These are phyloP conservation scores for Penicillium paneum DNA, from an alignment of 2,329 filamentous ascomycete genomes.

Conservation along the genomic window DNA sequence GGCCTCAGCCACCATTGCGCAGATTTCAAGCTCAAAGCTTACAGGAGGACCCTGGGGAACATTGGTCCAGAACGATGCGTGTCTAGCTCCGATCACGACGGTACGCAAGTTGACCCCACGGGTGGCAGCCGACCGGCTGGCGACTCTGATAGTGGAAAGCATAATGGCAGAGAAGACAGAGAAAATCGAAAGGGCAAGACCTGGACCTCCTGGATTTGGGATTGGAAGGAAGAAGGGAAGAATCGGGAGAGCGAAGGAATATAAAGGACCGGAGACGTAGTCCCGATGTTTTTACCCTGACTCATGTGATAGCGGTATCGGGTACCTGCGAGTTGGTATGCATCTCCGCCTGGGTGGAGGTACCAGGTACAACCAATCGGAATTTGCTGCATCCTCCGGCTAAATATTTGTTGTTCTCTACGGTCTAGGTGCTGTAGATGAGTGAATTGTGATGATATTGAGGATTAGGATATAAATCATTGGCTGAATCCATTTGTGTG, in stretches of 20 bases:
- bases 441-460: background rate
- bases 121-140: constrained; percentile 41
- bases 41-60: constrained; percentile 93
- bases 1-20: background rate
- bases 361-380: constrained; percentile 16
- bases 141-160: constrained; percentile 48
- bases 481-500: background rate
- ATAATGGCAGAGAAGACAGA: constrained; percentile 28
- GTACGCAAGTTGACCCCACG: constrained; percentile 41
- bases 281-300: constrained; percentile 21
- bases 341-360: constrained; percentile 1
- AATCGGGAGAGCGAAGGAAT: constrained; percentile 10
- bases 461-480: background rate
- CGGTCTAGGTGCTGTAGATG: background rate
- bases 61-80: constrained; percentile 82
- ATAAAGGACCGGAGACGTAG: constrained; percentile 25
- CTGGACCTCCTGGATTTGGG: constrained; percentile 7
- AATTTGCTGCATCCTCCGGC: constrained; percentile 12
- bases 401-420: background rate
- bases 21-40: constrained; percentile 44
- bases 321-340: constrained; percentile 16
- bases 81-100: constrained; percentile 49
- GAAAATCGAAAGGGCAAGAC: constrained; percentile 7
- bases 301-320: constrained; percentile 24
- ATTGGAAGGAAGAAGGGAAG: constrained; percentile 13